Evolutionary conservation across 768 basidiomycete species (phyloP).

Genomic region (Pholiota microspora): DNA sequence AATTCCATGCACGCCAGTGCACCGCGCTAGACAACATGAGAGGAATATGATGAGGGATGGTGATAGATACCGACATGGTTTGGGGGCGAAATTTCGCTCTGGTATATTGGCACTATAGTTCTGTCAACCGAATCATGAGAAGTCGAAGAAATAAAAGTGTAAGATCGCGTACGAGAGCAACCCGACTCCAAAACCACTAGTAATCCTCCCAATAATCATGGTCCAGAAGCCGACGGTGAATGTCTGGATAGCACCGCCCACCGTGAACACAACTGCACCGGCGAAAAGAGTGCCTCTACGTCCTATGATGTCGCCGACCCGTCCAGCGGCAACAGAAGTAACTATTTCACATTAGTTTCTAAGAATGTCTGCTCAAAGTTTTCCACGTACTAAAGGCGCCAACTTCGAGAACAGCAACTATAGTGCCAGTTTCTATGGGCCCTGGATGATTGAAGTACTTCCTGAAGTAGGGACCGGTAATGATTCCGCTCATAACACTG

Average conservation of each 20-base stretch:
- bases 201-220: conserved; percentile 82
- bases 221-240: conserved; percentile 73
- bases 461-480: conserved; percentile 82
- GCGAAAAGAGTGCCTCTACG: conserved; percentile 80
- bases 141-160: not conserved
- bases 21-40: conserved; percentile 56
- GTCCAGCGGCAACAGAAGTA: conserved; percentile 86
- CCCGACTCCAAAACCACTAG: conserved; percentile 90
- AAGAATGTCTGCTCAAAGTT: not conserved
- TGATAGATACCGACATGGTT: conserved; percentile 58
- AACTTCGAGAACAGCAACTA: conserved; percentile 94
- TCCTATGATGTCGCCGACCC: conserved; percentile 84
- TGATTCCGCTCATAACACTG: conserved; percentile 90
- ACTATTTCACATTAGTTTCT: conserved; percentile 38
- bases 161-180: conserved; percentile 67
- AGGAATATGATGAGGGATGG: not conserved
- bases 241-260: conserved; percentile 87
- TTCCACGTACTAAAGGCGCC: conserved; percentile 76
- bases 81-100: conserved; percentile 94
- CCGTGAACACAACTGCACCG: conserved; percentile 80
- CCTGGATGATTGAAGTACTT: conserved; percentile 80
- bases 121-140: conserved; percentile 34
- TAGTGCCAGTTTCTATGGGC: conserved; percentile 78
- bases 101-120: conserved; percentile 93
- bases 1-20: conserved; percentile 95